Evolutionary conservation across 2,329 filamentous ascomycete genomes (phyloP).

Genomic region (Aspergillus flavus): DNA sequence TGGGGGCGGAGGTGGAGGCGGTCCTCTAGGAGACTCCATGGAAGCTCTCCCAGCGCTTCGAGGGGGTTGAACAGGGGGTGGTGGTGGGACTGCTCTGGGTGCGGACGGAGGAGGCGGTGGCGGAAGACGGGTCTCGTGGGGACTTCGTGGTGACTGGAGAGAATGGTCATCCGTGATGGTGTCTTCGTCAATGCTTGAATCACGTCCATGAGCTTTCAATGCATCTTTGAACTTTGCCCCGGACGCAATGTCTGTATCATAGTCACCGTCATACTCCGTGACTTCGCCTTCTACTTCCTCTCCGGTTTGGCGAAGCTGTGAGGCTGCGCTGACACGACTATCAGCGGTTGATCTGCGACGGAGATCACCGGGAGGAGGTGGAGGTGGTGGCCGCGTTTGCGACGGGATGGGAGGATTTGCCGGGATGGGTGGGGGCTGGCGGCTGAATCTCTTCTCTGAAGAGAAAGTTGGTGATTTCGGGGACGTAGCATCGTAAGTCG

Average conservation of each 20-base stretch:
- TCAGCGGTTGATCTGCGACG: slow-evolving; percentile 65
- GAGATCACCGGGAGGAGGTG: slow-evolving; percentile 56
- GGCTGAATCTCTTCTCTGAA: slow-evolving; percentile 47
- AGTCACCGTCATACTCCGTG: slow-evolving; percentile 95
- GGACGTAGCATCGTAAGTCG: slow-evolving; percentile 48
- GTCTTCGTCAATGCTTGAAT: slow-evolving; percentile 73
- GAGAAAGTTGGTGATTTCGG: slow-evolving; percentile 32
- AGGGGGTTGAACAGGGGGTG: slow-evolving; percentile 64
- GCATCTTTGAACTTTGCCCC: slow-evolving; percentile 93
- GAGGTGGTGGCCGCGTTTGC: slow-evolving; percentile 67
- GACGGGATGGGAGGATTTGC: slow-evolving; percentile 41
- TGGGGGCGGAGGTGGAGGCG: slow-evolving; percentile 46
- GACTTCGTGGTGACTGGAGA: slow-evolving; percentile 48
- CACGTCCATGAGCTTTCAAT: slow-evolving; percentile 76
- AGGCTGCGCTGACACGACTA: slow-evolving; percentile 43
- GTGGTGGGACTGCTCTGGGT: slow-evolving; percentile 65
- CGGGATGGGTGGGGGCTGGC: slow-evolving; percentile 46
- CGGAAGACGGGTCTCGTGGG: slow-evolving; percentile 39
- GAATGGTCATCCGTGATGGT: slow-evolving; percentile 59
- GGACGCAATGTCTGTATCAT: slow-evolving; percentile 96
- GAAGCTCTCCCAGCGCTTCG: slow-evolving; percentile 42
- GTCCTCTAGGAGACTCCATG: slow-evolving; percentile 36
- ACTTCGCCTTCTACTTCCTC: slow-evolving; percentile 74
- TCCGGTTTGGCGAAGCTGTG: slow-evolving; percentile 52
- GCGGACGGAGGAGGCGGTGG: slow-evolving; percentile 60